Conservation (phyloP, 139 green algal species). For the Astrephomene gubernaculifera region DNA sequence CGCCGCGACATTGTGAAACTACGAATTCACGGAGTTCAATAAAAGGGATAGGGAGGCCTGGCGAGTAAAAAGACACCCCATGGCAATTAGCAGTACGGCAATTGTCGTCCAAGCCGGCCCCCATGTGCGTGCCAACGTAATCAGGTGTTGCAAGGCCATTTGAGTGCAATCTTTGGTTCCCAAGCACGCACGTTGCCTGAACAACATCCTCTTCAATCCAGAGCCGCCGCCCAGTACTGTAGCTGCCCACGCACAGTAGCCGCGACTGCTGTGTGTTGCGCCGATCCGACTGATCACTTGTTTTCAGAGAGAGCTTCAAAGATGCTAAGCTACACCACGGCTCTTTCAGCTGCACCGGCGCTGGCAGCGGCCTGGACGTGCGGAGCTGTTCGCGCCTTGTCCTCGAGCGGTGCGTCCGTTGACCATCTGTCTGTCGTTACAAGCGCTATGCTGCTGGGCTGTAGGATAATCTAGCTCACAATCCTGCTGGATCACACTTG, state of each 20-base stretch:
- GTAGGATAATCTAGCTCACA: not conserved
- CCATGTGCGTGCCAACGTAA: too few relatives aligned
- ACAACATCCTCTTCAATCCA: not conserved
- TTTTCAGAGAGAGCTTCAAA: not conserved
- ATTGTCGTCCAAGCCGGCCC: too few relatives aligned
- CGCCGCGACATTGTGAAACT: slow-evolving; percentile 10
- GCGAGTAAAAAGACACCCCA: not conserved
- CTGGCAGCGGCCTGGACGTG: slow-evolving; percentile 1
- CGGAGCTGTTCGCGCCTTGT: not conserved
- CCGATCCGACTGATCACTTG: too few relatives aligned
- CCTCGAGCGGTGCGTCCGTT: slow-evolving; percentile 4
- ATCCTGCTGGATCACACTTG: not conserved
- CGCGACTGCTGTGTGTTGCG: too few relatives aligned
- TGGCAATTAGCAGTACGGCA: not conserved
- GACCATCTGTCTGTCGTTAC: not conserved
- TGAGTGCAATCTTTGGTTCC: not conserved
- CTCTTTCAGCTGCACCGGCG: not conserved
- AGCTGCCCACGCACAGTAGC: not conserved
- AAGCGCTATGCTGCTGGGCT: not conserved
- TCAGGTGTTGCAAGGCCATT: too few relatives aligned
- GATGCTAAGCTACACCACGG: slow-evolving; percentile 1
- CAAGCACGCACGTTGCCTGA: too few relatives aligned
- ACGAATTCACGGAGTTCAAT: not conserved
- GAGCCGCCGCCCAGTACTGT: not conserved
- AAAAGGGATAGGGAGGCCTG: not conserved